phyloP scores from a whole-genome alignment of 768 basidiomycete genomes.

The Basidioascus undulatus region DNA sequence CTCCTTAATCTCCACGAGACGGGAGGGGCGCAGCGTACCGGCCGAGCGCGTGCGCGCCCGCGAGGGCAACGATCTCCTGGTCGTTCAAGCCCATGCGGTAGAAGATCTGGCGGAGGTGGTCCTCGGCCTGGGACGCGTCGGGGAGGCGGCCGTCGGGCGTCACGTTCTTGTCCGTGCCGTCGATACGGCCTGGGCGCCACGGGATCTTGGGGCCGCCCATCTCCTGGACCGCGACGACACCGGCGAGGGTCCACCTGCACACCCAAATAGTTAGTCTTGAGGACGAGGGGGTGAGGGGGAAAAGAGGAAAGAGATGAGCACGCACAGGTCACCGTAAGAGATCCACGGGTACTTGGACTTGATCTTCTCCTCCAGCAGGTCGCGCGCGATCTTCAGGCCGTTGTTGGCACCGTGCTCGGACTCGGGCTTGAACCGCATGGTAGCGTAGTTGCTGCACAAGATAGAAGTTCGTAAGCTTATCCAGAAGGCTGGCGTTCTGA shows the following conservation, averaged over 20 bases:
- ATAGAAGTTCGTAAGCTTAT: not conserved
- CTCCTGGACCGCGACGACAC: conserved; percentile 73
- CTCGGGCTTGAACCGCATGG: conserved; percentile 92
- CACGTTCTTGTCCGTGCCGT: conserved; percentile 42
- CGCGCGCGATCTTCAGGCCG: conserved; percentile 57
- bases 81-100: conserved; percentile 92
- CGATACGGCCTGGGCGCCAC: conserved; percentile 82
- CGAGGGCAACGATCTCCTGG: conserved; percentile 86
- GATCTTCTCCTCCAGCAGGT: conserved; percentile 47
- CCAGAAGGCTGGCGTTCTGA: not conserved
- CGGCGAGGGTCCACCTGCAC: conserved; percentile 41
- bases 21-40: too few relatives aligned
- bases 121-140: conserved; percentile 56
- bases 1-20: too few relatives aligned
- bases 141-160: conserved; percentile 22
- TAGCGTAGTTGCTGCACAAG: conserved; percentile 57
- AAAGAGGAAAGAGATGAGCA: not conserved
- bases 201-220: conserved; percentile 77
- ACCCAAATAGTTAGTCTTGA: not conserved
- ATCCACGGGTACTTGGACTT: conserved; percentile 83
- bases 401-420: conserved; percentile 50
- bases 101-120: conserved; percentile 76
- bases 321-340: conserved; percentile 86
- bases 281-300: not conserved
- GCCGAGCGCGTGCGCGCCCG: conserved; percentile 83